Percentiles rank a stretch among this genome's conserved stretches.
Evolutionary conservation across 2,329 filamentous ascomycete genomes (phyloP).

Genomic region (Fusarium mexicanum): DNA sequence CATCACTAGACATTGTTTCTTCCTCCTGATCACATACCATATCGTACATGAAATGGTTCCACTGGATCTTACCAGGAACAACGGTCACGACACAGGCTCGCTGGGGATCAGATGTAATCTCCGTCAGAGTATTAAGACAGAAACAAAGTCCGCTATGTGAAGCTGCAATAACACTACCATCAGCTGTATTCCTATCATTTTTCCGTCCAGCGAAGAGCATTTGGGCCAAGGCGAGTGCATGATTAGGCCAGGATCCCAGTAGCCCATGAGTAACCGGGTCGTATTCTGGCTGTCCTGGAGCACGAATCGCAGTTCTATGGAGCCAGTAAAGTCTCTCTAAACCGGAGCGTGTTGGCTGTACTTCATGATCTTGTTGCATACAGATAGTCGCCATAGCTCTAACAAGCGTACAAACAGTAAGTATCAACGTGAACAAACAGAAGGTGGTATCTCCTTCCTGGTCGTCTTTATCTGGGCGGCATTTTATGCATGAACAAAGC

Average conservation of each 20-base stretch:
- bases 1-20: too few relatives aligned
- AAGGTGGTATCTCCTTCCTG: rapidly evolving
- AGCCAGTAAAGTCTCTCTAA: neutral
- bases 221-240: neutral
- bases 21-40: rapidly evolving
- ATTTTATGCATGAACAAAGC: rapidly evolving
- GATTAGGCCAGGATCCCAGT: rapidly evolving
- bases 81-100: neutral
- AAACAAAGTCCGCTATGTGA: rapidly evolving
- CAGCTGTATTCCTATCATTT: rapidly evolving
- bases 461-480: rapidly evolving
- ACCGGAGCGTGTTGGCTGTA: rapidly evolving
- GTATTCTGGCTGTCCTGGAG: too few relatives aligned
- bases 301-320: too few relatives aligned
- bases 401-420: rapidly evolving
- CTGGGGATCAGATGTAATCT: neutral
- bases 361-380: neutral
- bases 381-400: neutral
- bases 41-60: neutral
- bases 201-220: rapidly evolving
- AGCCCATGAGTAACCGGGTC: too few relatives aligned
- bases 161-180: rapidly evolving
- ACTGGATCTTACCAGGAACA: neutral
- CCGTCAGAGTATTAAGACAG: neutral
- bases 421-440: rapidly evolving